These are phyloP conservation scores for Paraphoma sp. DNA, from an alignment of 2,329 filamentous ascomycete species.

Conservation along the genomic window DNA sequence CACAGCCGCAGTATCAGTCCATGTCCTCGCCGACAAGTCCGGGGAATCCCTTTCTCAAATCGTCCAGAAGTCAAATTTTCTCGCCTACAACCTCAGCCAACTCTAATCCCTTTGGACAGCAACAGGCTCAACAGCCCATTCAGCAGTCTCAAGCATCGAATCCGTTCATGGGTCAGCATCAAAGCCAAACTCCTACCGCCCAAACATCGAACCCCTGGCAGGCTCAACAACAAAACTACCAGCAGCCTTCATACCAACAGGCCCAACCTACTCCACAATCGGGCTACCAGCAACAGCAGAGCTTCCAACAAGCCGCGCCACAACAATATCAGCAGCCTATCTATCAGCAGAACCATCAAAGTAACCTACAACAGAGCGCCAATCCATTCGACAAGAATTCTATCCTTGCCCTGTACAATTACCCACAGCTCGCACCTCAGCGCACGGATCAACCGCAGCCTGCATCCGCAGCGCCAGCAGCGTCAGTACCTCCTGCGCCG, in stretches of 20 bases:
- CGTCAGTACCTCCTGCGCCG: slow-evolving; percentile 34
- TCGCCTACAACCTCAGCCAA: slow-evolving; percentile 32
- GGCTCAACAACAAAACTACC: slow-evolving; percentile 24
- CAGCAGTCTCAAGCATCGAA: slow-evolving; percentile 32
- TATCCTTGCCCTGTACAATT: slow-evolving; percentile 77
- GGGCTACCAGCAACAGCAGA: slow-evolving; percentile 18
- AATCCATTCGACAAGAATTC: slow-evolving; percentile 70
- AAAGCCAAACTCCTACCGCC: slow-evolving; percentile 16
- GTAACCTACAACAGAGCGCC: slow-evolving; percentile 29
- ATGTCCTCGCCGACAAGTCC: slow-evolving; percentile 47
- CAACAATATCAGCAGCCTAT: slow-evolving; percentile 27
- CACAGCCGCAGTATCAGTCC: slow-evolving; percentile 45
- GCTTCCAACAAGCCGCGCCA: slow-evolving; percentile 13
- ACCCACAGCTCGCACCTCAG: slow-evolving; percentile 60
- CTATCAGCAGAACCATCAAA: slow-evolving; percentile 34
- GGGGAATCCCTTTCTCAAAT: slow-evolving; percentile 54
- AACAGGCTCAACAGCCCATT: slow-evolving; percentile 23
- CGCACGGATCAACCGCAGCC: slow-evolving; percentile 46
- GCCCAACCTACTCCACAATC: slow-evolving; percentile 14
- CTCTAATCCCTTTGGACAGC: slow-evolving; percentile 50
- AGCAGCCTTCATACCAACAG: slow-evolving; percentile 16
- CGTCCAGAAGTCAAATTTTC: slow-evolving; percentile 52
- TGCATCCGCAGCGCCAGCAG: slow-evolving; percentile 30
- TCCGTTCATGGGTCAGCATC: slow-evolving; percentile 30
- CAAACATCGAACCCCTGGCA: slow-evolving; percentile 34